These are phyloP conservation scores for Annulohypoxylon stygium DNA, from an alignment of 495 filamentous ascomycete genomes.

Conservation along the genomic window DNA sequence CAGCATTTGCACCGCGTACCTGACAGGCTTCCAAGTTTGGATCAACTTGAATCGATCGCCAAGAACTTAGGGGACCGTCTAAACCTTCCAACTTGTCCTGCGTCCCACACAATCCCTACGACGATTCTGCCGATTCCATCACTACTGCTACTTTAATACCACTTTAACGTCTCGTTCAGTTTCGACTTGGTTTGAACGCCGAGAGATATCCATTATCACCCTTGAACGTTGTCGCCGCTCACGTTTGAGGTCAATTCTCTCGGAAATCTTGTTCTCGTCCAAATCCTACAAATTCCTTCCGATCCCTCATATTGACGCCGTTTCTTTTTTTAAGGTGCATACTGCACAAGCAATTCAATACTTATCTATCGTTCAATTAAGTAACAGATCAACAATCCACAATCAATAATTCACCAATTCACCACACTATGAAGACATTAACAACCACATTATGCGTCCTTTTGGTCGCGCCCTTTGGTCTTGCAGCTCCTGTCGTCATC, in stretches of 20 bases:
- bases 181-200: conserved; percentile 9
- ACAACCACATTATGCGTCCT: conserved; percentile 31
- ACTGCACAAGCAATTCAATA: not conserved
- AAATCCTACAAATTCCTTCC: conserved; percentile 5
- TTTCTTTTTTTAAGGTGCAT: conserved; percentile 8
- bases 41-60: conserved; percentile 38
- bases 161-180: conserved; percentile 8
- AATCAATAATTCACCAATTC: conserved; percentile 6
- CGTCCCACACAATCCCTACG: conserved; percentile 22
- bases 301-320: not conserved
- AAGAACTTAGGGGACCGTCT: conserved; percentile 25
- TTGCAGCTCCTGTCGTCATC: conserved; percentile 39
- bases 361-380: conserved; percentile 2
- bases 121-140: conserved; percentile 22
- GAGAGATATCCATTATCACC: conserved; percentile 21
- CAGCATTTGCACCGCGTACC: conserved; percentile 11
- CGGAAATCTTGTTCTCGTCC: conserved; percentile 19
- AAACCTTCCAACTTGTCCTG: conserved; percentile 23
- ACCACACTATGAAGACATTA: conserved; percentile 40
- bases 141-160: conserved; percentile 29
- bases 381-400: conserved; percentile 4
- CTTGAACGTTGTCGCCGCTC: conserved; percentile 18
- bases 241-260: conserved; percentile 11
- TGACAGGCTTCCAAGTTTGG: conserved; percentile 4
- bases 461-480: conserved; percentile 31